Evolutionary conservation across 2,329 filamentous ascomycete genomes (phyloP).

Genomic region (Niveomyces coronatus): DNA sequence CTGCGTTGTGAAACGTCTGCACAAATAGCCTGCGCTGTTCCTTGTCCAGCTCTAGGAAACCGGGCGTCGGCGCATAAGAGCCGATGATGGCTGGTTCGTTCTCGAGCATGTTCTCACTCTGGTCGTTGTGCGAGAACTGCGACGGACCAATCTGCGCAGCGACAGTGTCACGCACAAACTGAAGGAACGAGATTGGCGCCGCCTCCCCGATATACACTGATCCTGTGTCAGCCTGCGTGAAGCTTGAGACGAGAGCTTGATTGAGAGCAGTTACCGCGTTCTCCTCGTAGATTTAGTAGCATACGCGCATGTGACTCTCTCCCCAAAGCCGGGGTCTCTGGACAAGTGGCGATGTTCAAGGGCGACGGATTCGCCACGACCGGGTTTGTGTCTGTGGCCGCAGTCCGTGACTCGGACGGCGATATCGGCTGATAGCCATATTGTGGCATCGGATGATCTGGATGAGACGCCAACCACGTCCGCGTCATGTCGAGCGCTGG

Average conservation of each 20-base stretch:
- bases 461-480: constrained; percentile 1
- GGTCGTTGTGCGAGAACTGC: constrained; percentile 40
- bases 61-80: constrained; percentile 2
- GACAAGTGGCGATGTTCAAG: neutral
- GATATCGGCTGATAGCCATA: constrained; percentile 9
- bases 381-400: neutral
- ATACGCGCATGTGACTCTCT: constrained; percentile 20
- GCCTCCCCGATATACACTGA: constrained; percentile 40
- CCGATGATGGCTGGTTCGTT: constrained; percentile 20
- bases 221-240: neutral
- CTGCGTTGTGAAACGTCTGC: neutral
- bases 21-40: neutral
- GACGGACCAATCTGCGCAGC: constrained; percentile 43
- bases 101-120: constrained; percentile 43
- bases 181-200: constrained; percentile 44
- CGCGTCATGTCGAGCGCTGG: neutral
- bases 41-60: constrained; percentile 3
- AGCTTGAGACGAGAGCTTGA: neutral
- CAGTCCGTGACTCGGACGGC: constrained; percentile 10
- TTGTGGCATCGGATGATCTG: neutral
- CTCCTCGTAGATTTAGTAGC: constrained; percentile 35
- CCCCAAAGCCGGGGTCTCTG: constrained; percentile 1
- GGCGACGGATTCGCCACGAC: neutral
- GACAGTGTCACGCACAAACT: constrained; percentile 37
- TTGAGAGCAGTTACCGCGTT: constrained; percentile 26